Evolutionary conservation across 192 early-diverging fungal species (phyloP).

Genomic region (Coemansia sp.): DNA sequence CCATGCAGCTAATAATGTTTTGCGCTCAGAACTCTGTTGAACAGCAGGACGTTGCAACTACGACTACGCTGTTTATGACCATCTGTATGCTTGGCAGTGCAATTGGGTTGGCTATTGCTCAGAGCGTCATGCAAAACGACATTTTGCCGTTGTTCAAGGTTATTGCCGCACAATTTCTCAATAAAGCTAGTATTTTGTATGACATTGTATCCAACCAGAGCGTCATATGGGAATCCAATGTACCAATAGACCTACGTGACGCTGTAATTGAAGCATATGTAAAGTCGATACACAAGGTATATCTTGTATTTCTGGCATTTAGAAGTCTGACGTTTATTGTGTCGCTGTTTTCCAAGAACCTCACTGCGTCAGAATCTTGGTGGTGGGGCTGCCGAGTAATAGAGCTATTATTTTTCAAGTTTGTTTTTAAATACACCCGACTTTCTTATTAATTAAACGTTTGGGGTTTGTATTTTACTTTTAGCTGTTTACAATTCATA

Average conservation of each 20-base stretch:
- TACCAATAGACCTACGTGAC: constrained; percentile 32
- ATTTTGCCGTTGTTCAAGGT: constrained; percentile 15
- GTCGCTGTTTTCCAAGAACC: constrained; percentile 55
- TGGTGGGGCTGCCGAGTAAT: not conserved
- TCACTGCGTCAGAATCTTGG: not conserved
- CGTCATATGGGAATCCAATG: constrained; percentile 24
- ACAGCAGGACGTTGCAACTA: constrained; percentile 59
- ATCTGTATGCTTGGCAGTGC: constrained; percentile 60
- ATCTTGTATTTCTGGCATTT: constrained; percentile 54
- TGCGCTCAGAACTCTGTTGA: constrained; percentile 63
- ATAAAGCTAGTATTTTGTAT: constrained; percentile 31
- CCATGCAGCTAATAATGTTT: constrained; percentile 66
- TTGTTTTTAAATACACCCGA: too few relatives aligned
- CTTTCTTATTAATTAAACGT: too few relatives aligned
- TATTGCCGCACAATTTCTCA: constrained; percentile 42
- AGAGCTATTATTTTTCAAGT: too few relatives aligned
- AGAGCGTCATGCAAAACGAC: constrained; percentile 48
- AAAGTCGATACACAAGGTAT: constrained; percentile 52
- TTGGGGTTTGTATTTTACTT: too few relatives aligned
- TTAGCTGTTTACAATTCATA: too few relatives aligned
- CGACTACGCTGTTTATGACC: constrained; percentile 62
- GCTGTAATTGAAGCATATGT: constrained; percentile 58
- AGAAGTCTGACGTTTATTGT: constrained; percentile 49
- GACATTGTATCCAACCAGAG: constrained; percentile 38
- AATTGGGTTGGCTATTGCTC: constrained; percentile 57